Base-by-base conservation (phyloP, 1,139 yeast genomes). In the Protomyces inouyei region DNA sequence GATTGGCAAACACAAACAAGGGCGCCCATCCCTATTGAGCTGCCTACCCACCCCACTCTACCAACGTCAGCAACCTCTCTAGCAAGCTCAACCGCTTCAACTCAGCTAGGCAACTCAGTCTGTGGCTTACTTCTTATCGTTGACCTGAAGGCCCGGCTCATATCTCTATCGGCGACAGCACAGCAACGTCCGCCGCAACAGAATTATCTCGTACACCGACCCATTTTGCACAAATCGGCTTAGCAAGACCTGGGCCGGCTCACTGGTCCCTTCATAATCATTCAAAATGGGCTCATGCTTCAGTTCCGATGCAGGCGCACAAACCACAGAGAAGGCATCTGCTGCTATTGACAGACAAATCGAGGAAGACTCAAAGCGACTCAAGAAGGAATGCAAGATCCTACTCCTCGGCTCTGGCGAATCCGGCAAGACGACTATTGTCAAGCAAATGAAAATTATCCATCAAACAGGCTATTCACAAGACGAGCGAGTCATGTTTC, bases 381-480 rank as follows among this genome's bases (percentile, higher is more conserved):
- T 66, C 32, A 69, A 68, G 65, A 64, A 73, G 52, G 80, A 77
- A 67, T 84, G 85, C 64, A 86, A 86, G 73, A 82, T 87, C 60
- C 78, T 86, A 52, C 78, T 86, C 60, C 78, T 86, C 64, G 98
- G 98, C 35, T 91, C 98, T 0, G 98, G 98, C 6, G 99, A 93
- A 75, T 85, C 93, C 64, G 98, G 99, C 9, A 93, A 93, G 74
- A 88, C 96, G 2, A 93, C 99, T 0, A 96, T 93, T 14, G 78
- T 93, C 68, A 95, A 93, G 74, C 98, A 95, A 74, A 83, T 93
- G 84, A 84, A 88, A 71, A 78, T 93, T 37, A 75, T 91, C 60
- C 98, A 93, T 74, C 88, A 90, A 68, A 86, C 88, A 35, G 96
- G 97, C 3, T 93, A 92, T 76, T 80, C 87, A 0, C 83, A 82